Evolutionary conservation across 306 rosid species (phyloP), one percentile per base, ranked within the genome.

Genomic region (Fragaria vesca): DNA sequence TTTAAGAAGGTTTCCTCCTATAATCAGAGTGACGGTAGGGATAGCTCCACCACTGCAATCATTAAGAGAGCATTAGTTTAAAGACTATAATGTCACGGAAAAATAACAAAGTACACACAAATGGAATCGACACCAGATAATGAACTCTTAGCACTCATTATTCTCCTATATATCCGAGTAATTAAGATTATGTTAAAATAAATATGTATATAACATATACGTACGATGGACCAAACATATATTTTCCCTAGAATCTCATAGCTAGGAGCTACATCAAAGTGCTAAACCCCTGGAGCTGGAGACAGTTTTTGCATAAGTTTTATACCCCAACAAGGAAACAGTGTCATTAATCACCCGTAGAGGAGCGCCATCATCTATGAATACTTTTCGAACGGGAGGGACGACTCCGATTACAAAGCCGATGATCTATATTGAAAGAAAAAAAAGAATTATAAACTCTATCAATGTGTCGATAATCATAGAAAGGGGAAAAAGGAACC

Each of bases 1-100:
- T 83, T 68, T 88, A 24, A 88, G 83, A 72, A 88, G 97, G 88
- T 93, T 93, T 81, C 95, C 94, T 77, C 98, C 98, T 71, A 93
- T 47, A 58, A 93, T 86, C 61, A 93, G 90, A 8, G 98, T 89
- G 60, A 88, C 75, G 21, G 85, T 69, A 77, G 97, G 93, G 73
- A 93, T 81, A 50, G 93, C 88, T 46, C 92, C 97, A 2, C 91
- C 89, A 48, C 98, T 91, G 87, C 74, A 82, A 54, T 71, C 57
- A 54, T 68, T 36, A 63, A 66, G 55, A 57, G 38, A 81, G 10
- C 30, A 60, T 4, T 24, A 66, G 38, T 34, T 52, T 1, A 67
- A 42, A 55, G 36, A 32, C 6, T 45, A 12, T 71, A 66, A 28
- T 51, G 45, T 18, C 16, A 40, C 48, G 54, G 34, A 46, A 78